Percentiles rank a stretch among this genome's conserved stretches.
phyloP scores from a whole-genome alignment of 371 early-diverging fungal genomes.

The Rhizopus stolonifer region DNA sequence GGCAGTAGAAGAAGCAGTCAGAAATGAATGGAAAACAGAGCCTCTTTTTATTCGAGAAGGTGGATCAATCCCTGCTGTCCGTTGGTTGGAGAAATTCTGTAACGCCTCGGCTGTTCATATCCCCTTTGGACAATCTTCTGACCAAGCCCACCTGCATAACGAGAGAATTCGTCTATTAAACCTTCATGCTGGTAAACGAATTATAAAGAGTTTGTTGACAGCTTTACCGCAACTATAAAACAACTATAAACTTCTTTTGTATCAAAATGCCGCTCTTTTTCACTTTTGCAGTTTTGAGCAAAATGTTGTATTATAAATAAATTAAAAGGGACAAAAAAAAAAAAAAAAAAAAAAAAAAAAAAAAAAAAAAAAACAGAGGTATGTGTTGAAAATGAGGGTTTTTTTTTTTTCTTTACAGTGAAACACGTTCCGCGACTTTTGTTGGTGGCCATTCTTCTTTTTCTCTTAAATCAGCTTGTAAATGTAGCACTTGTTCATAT shows the following conservation, averaged over 20 bases:
- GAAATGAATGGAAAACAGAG: slow-evolving; percentile 63
- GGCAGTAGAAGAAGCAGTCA: slow-evolving; percentile 67
- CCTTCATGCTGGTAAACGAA: slow-evolving; percentile 65
- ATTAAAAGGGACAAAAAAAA: neutral
- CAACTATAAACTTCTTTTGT: no score
- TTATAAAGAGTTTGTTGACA: slow-evolving; percentile 51
- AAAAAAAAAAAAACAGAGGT: neutral
- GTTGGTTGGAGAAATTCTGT: slow-evolving; percentile 76
- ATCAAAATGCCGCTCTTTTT: no score
- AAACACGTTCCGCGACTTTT: neutral
- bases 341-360: slow-evolving; percentile 1
- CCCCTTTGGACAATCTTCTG: slow-evolving; percentile 82
- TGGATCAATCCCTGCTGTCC: slow-evolving; percentile 82
- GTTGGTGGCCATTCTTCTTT: slow-evolving; percentile 45
- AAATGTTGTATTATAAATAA: neutral
- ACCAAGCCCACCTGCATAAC: slow-evolving; percentile 80
- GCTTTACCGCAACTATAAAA: slow-evolving; percentile 10
- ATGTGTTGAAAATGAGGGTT: neutral
- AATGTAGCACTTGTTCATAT: slow-evolving; percentile 62
- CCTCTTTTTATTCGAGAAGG: slow-evolving; percentile 76
- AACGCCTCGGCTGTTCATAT: slow-evolving; percentile 73
- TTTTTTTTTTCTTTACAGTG: neutral
- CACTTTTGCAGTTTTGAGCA: no score
- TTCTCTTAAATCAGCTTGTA: slow-evolving; percentile 38
- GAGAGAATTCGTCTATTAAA: slow-evolving; percentile 76